A percentile compares a stretch with the other conserved stretches of the same genome.
These are phyloP conservation scores for Rubia peregrina DNA, from an alignment of 305 asterid genomes.

Conservation along the genomic window DNA sequence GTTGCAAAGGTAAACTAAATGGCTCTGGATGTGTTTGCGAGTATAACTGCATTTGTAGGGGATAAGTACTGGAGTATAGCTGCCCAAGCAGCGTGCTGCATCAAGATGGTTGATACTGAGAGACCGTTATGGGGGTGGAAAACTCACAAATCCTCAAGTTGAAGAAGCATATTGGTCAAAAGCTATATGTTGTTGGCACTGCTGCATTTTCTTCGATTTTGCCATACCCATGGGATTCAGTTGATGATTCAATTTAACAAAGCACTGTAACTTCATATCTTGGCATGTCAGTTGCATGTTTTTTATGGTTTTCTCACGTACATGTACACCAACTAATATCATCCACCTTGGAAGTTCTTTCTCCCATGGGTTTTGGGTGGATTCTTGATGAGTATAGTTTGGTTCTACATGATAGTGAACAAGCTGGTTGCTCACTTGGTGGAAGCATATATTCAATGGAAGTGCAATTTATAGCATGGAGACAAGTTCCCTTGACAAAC, in stretches of 20 bases:
- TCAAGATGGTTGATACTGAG: conserved; percentile 61
- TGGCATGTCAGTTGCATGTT: conserved; percentile 51
- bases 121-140: conserved; percentile 81
- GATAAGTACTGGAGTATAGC: conserved; percentile 49
- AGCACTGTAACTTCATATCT: conserved; percentile 37
- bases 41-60: conserved; percentile 85
- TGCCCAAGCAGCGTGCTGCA: too few species aligned
- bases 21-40: conserved; percentile 94
- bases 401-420: conserved; percentile 94
- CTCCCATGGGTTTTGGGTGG: conserved; percentile 89
- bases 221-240: conserved; percentile 56
- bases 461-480: too few species aligned
- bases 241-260: conserved; percentile 34
- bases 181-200: conserved; percentile 52
- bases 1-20: conserved; percentile 76
- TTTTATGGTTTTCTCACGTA: conserved; percentile 47
- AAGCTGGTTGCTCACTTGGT: conserved; percentile 86
- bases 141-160: conserved; percentile 77
- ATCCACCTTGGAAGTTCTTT: conserved; percentile 60
- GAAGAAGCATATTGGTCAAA: conserved; percentile 86
- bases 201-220: conserved; percentile 71
- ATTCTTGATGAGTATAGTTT: conserved; percentile 85
- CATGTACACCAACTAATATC: conserved; percentile 54
- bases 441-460: conserved; percentile 9
- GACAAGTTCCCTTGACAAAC: too few species aligned